Percentiles rank a stretch among this genome's conserved stretches.
These are phyloP conservation scores for Akanthomyces dipterigenus DNA, from an alignment of 2,329 filamentous ascomycete species.

Conservation along the genomic window DNA sequence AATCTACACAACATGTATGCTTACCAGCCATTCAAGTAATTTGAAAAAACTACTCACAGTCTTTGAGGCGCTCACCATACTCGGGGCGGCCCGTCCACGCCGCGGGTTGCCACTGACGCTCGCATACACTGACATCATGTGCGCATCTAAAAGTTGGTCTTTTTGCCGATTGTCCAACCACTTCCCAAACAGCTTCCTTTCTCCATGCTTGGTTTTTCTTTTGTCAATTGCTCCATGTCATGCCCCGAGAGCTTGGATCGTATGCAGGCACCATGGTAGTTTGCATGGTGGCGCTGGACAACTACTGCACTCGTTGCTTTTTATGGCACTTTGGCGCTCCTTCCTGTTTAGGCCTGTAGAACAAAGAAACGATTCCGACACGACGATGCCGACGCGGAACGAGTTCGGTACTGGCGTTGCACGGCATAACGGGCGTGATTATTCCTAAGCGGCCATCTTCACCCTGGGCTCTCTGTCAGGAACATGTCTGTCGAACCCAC, in stretches of 20 bases:
- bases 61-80: neutral
- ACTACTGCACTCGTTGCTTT: neutral
- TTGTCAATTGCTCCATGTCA: slow-evolving; percentile 2
- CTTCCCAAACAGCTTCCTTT: neutral
- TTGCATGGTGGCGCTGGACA: neutral
- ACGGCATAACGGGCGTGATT: no score
- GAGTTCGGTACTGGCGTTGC: no score
- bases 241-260: slow-evolving; percentile 3
- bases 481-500: no score
- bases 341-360: neutral
- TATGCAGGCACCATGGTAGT: neutral
- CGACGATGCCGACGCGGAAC: neutral
- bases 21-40: neutral
- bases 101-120: neutral
- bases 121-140: neutral
- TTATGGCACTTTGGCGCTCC: neutral
- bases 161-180: neutral
- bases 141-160: neutral
- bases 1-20: neutral
- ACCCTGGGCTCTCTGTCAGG: no score
- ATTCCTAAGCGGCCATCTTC: no score
- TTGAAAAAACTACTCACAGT: neutral
- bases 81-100: slow-evolving; percentile 3
- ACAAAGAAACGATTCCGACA: neutral
- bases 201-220: neutral